Conservation (phyloP, 73 alveolate genomes). For the Halteria grandinella region DNA sequence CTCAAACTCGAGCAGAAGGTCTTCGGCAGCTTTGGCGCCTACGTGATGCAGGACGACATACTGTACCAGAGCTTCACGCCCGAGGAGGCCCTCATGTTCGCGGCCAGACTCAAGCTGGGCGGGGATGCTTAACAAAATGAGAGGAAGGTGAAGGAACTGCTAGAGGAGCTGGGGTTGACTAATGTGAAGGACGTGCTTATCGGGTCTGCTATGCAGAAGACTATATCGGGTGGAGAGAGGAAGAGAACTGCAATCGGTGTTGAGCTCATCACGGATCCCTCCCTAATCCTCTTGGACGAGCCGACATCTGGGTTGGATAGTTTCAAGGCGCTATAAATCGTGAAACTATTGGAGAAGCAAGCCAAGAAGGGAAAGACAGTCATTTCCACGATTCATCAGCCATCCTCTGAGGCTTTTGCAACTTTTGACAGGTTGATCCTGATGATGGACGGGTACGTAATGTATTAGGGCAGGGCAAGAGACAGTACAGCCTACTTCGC, state of each 20-base stretch:
- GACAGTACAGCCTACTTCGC: constrained; percentile 44
- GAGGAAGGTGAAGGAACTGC: neutral
- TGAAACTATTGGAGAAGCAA: neutral
- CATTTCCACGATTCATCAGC: constrained; percentile 76
- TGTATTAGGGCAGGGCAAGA: constrained; percentile 61
- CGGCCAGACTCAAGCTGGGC: constrained; percentile 35
- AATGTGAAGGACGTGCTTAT: constrained; percentile 48
- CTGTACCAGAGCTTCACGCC: constrained; percentile 67
- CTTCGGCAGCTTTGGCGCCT: constrained; percentile 43
- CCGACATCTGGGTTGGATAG: constrained; percentile 75
- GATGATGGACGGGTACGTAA: constrained; percentile 60
- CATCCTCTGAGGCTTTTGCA: constrained; percentile 62
- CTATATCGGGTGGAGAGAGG: constrained; percentile 66
- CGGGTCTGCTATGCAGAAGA: constrained; percentile 58
- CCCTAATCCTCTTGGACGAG: constrained; percentile 67
- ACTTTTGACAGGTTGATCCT: constrained; percentile 21
- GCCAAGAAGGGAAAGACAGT: constrained; percentile 60
- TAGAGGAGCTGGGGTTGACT: constrained; percentile 1
- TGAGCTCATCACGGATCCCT: constrained; percentile 68
- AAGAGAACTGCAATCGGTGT: constrained; percentile 71
- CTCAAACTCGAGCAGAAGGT: neutral
- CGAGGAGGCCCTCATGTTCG: constrained; percentile 63
- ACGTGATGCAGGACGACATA: constrained; percentile 80
- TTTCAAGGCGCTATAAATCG: constrained; percentile 59
- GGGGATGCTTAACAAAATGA: neutral